A percentile compares a stretch with the other conserved stretches of the same genome.
Conservation (phyloP, 495 filamentous ascomycete genomes). For the Xylaria sp. region DNA sequence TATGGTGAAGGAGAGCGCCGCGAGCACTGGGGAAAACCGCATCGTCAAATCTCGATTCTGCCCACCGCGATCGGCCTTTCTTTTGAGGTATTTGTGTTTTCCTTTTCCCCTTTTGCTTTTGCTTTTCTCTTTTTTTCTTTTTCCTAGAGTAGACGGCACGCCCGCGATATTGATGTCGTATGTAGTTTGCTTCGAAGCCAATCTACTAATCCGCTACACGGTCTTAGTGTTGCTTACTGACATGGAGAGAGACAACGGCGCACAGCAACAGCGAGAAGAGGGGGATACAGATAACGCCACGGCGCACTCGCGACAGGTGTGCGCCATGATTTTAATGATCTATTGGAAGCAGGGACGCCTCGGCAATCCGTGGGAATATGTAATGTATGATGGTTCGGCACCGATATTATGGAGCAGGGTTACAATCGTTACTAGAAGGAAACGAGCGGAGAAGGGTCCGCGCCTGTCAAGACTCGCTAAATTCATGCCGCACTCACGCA, state of each 20-base stretch:
- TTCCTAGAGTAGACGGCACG: not conserved
- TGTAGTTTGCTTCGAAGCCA: slow-evolving; percentile 1
- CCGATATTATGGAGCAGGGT: slow-evolving; percentile 12
- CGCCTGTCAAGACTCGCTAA: not conserved
- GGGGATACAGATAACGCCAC: slow-evolving; percentile 17
- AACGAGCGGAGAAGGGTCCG: slow-evolving; percentile 17
- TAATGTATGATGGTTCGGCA: slow-evolving; percentile 6
- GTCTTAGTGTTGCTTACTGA: not conserved
- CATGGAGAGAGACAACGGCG: not conserved
- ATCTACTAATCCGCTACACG: not conserved
- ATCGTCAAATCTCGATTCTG: slow-evolving; percentile 1
- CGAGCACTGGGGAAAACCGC: not conserved
- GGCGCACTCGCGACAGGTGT: not conserved
- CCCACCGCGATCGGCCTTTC: not conserved
- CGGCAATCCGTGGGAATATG: not conserved
- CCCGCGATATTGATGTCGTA: not conserved
- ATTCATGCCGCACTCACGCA: not conserved
- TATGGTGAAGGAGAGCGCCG: slow-evolving; percentile 12
- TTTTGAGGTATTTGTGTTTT: not conserved
- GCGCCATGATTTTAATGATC: not conserved
- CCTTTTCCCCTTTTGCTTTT: not conserved
- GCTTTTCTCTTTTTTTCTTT: not conserved
- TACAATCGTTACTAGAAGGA: slow-evolving; percentile 8
- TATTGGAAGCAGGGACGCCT: not conserved
- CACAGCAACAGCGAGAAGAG: not conserved